phyloP scores from a whole-genome alignment of 306 rosid species.

The Lathyrus tuberosus region DNA sequence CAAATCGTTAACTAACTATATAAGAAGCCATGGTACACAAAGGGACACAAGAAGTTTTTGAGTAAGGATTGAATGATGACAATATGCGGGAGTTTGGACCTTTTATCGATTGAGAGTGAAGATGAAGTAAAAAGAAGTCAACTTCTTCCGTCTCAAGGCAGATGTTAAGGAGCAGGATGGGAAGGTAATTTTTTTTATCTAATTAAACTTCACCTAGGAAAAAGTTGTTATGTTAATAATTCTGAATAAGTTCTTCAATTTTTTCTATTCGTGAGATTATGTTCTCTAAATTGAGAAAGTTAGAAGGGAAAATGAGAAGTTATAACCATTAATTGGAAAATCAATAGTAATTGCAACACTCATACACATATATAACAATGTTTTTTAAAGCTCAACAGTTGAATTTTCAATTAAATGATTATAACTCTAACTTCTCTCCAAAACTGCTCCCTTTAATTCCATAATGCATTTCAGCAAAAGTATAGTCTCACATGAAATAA shows the following conservation, averaged over 20 bases:
- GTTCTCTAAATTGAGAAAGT: background rate
- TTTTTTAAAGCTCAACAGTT: background rate
- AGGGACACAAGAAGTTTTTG: background rate
- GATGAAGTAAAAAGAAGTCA: background rate
- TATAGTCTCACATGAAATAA: background rate
- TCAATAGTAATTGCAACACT: background rate
- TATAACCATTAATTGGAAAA: background rate
- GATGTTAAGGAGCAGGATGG: background rate
- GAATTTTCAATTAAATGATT: background rate
- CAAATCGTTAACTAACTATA: background rate
- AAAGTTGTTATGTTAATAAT: background rate
- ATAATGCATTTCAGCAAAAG: background rate
- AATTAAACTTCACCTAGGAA: background rate
- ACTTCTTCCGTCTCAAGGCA: background rate
- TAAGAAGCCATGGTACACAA: background rate
- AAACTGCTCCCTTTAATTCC: background rate
- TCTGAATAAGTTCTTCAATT: background rate
- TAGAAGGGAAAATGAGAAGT: background rate
- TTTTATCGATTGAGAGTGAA: background rate
- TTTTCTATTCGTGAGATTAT: background rate
- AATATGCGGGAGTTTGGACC: background rate
- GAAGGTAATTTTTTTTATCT: background rate
- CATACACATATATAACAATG: background rate
- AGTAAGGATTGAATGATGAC: background rate
- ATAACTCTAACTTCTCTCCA: constrained; percentile 1